Evolutionary conservation across 257 asterid genomes (phyloP).

Genomic region (Haberlea rhodopensis): DNA sequence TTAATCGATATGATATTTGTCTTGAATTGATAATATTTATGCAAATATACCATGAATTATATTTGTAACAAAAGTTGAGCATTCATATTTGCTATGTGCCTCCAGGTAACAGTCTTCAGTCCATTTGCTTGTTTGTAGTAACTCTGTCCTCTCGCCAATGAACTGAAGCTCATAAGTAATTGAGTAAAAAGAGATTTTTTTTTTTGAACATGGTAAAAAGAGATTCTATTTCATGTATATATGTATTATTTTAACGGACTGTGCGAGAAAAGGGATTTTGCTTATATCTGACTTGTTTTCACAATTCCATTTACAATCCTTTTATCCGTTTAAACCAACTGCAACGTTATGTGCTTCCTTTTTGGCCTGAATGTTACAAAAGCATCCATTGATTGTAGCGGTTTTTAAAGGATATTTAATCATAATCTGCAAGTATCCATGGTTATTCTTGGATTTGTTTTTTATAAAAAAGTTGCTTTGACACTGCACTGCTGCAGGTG

Average conservation of each 20-base stretch:
- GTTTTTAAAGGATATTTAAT: not conserved
- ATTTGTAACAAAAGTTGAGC: not conserved
- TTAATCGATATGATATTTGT: not conserved
- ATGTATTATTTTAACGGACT: too few relatives aligned
- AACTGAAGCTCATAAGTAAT: not conserved
- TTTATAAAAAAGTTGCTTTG: not conserved
- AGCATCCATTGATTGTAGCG: not conserved
- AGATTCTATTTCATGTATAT: not conserved
- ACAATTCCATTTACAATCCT: not conserved
- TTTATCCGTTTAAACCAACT: not conserved
- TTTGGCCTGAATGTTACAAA: not conserved
- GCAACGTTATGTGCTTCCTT: not conserved
- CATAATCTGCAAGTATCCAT: not conserved
- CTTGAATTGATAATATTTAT: not conserved
- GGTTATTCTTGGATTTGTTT: not conserved
- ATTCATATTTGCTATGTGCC: not conserved
- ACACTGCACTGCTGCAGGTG: not conserved
- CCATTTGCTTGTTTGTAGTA: not conserved
- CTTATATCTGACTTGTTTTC: too few relatives aligned
- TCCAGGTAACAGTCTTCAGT: not conserved
- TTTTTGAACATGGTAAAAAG: too few relatives aligned
- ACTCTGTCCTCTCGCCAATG: not conserved
- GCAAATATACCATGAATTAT: not conserved
- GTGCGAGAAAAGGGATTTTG: too few relatives aligned
- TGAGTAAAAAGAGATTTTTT: too few relatives aligned